Base-by-base conservation (phyloP, 2,329 filamentous ascomycete genomes). In the Zasmidium citrigriseum region DNA sequence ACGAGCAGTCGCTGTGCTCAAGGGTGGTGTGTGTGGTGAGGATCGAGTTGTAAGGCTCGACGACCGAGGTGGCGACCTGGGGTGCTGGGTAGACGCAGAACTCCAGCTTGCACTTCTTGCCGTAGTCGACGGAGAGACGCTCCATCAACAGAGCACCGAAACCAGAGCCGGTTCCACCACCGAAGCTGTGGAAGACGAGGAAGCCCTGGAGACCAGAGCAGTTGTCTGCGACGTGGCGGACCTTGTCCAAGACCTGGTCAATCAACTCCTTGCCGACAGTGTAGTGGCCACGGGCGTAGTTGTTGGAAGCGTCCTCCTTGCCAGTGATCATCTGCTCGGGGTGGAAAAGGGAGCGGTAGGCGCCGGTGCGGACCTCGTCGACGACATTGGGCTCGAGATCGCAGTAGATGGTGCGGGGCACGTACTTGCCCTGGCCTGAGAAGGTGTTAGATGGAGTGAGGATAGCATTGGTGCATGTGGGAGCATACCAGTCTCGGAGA, bases 81-180 rank as follows among this genome's bases (percentile, higher is more conserved):
- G 95, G 95, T 69, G 95, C 93, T 73, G 95, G 95, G 84, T 99
- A 99, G 75, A 99, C 93, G 74, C 92, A 96, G 86, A 99, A 99
- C 82, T 99, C 95, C 66, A 99, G 87, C 89, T 99, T 99, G 86
- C 90, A 96, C 89, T 99, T 99, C 89, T 99, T 99, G 84, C 95
- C 93, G 76, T 97, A 99, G 82, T 99, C 95, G 73, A 97, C 91
- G 34, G 95, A 98, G 63, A 99, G 88, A 77, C 95, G 93, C 85
- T 99, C 95, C 92, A 99, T 96, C 72, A 99, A 85, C 69, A 99
- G 88, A 72, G 95, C 95, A 81, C 95, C 95, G 79, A 99, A 99
- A 76, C 95, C 95, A 71, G 95, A 99, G 73, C 95, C 95, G 71
- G 95, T 99, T 83, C 95, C 95, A 81, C 95, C 95, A 81, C 95